Percentiles rank a stretch among this genome's conserved stretches.
Evolutionary conservation across 2,329 filamentous ascomycete species (phyloP).

Genomic region (Ciborinia camelliae): DNA sequence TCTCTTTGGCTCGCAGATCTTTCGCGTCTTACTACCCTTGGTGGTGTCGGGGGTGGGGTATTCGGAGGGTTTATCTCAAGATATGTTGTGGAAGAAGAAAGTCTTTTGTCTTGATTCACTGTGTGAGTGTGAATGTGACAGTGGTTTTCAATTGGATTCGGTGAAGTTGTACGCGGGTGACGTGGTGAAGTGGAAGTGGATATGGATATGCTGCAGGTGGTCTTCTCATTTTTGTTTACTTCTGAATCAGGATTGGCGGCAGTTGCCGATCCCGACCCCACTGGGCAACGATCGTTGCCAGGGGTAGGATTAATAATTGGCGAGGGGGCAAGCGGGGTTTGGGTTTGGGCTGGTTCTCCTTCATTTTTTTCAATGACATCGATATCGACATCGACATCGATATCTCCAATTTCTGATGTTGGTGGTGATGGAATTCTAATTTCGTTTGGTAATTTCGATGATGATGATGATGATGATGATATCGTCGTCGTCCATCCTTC

Average conservation of each 20-base stretch:
- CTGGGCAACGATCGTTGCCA: slow-evolving; percentile 20
- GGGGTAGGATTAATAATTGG: slow-evolving; percentile 11
- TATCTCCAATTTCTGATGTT: slow-evolving; percentile 11
- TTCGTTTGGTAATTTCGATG: neutral
- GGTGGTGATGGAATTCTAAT: slow-evolving; percentile 12
- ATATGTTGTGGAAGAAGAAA: slow-evolving; percentile 18
- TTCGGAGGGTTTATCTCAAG: slow-evolving; percentile 15
- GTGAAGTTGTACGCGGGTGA: slow-evolving; percentile 17
- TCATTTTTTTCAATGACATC: slow-evolving; percentile 5
- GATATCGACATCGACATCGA: neutral
- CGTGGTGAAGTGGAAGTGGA: slow-evolving; percentile 18
- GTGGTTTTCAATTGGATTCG: slow-evolving; percentile 13
- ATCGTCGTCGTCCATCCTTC: too few relatives aligned
- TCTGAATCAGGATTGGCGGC: slow-evolving; percentile 15
- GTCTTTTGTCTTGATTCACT: slow-evolving; percentile 3
- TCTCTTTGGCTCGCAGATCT: slow-evolving; percentile 20
- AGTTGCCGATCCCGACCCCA: slow-evolving; percentile 14
- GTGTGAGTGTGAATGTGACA: neutral
- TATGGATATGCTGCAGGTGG: too few relatives aligned
- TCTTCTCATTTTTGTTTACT: slow-evolving; percentile 19
- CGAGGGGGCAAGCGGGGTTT: neutral
- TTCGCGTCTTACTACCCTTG: slow-evolving; percentile 13
- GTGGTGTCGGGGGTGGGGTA: slow-evolving; percentile 20
- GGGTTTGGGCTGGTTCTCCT: neutral
- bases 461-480: neutral